Conservation (phyloP, 345 rosid genomes). For the Citrus unshiu region DNA sequence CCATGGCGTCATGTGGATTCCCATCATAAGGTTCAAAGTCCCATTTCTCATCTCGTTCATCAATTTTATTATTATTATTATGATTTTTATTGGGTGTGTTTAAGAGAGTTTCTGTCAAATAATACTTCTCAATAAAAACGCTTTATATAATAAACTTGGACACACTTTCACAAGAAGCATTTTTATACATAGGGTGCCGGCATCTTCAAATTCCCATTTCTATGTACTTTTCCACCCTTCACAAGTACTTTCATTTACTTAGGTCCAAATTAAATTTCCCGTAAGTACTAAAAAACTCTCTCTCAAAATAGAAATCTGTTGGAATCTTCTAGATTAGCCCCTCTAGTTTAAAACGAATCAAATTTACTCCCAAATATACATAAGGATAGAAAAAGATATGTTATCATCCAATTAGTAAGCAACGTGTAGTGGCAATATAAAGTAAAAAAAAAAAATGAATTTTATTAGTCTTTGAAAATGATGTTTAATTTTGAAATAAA, state of each 20-base stretch:
- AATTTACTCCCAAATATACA: no score
- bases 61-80: background rate
- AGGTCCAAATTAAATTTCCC: background rate
- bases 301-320: no score
- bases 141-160: background rate
- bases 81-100: background rate
- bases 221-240: background rate
- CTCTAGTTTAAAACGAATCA: no score
- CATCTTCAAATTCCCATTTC: background rate
- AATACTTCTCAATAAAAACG: background rate
- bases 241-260: background rate
- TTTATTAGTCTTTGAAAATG: background rate
- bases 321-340: no score
- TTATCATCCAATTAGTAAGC: no score
- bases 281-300: no score
- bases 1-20: conserved; percentile 22
- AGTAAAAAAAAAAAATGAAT: no score
- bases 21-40: background rate
- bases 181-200: no score
- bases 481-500: background rate
- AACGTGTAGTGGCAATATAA: no score
- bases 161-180: no score
- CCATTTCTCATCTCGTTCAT: background rate
- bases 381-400: no score
- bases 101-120: background rate